Evolutionary conservation across 768 basidiomycete genomes (phyloP).

Genomic region (Collybia sp.): DNA sequence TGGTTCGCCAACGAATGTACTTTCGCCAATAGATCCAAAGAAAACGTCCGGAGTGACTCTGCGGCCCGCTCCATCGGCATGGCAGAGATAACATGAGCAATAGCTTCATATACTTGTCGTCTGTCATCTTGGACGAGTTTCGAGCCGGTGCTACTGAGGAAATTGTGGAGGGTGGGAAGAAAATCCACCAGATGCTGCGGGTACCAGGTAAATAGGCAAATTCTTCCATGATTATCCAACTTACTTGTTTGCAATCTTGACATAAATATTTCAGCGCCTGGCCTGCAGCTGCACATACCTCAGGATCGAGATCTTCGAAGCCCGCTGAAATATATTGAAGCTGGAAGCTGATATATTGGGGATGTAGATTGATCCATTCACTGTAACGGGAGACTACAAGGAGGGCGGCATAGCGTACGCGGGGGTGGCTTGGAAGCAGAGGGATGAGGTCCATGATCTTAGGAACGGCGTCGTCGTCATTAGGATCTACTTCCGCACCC

Average conservation of each 20-base stretch:
- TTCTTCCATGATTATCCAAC: constrained; percentile 7
- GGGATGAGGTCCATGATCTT: constrained; percentile 96
- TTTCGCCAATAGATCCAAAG: constrained; percentile 75
- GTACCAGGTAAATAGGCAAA: constrained; percentile 1
- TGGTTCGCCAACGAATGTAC: constrained; percentile 64
- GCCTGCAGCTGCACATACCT: constrained; percentile 91
- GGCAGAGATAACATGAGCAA: constrained; percentile 89
- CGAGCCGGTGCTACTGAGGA: constrained; percentile 73
- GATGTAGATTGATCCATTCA: constrained; percentile 92
- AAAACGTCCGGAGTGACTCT: constrained; percentile 81
- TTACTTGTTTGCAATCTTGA: constrained; percentile 89
- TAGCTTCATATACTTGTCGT: constrained; percentile 91
- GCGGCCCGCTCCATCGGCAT: constrained; percentile 92
- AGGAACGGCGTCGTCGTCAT: constrained; percentile 83
- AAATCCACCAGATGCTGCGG: constrained; percentile 84
- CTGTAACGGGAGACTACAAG: constrained; percentile 95
- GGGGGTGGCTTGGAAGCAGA: constrained; percentile 82
- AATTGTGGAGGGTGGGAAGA: constrained; percentile 86
- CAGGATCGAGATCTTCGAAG: constrained; percentile 74
- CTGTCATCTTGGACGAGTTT: constrained; percentile 85
- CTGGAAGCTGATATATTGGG: constrained; percentile 79
- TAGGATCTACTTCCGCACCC: constrained; percentile 87
- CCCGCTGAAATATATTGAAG: constrained; percentile 90
- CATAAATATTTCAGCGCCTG: constrained; percentile 96
- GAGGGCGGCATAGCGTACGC: constrained; percentile 91